Conservation (phyloP, 495 filamentous ascomycete species). For the Penicillium cosmopolitanum region DNA sequence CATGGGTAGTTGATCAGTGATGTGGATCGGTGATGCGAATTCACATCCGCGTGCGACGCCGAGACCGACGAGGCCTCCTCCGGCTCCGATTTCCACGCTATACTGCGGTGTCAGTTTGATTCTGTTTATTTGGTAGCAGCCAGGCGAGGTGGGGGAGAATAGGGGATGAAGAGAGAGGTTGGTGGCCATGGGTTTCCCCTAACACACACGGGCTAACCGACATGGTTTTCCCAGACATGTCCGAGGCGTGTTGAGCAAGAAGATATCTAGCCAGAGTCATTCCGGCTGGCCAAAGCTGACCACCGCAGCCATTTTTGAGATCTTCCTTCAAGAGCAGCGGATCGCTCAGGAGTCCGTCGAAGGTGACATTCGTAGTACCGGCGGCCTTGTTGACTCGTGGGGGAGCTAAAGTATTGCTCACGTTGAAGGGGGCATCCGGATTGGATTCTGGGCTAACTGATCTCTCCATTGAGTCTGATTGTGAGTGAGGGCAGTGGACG, state of each 20-base stretch:
- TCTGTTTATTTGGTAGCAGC: slow-evolving; percentile 10
- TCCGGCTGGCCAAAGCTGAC: slow-evolving; percentile 92
- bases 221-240: slow-evolving; percentile 71
- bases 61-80: slow-evolving; percentile 81
- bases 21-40: slow-evolving; percentile 54
- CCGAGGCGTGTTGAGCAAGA: slow-evolving; percentile 65
- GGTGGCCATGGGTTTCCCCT: neutral
- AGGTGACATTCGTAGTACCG: slow-evolving; percentile 63
- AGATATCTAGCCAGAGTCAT: slow-evolving; percentile 85
- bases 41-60: slow-evolving; percentile 44
- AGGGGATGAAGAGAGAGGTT: slow-evolving; percentile 2
- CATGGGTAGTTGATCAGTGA: slow-evolving; percentile 90
- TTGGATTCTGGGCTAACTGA: slow-evolving; percentile 29
- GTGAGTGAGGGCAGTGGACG: neutral
- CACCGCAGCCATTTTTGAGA: slow-evolving; percentile 83
- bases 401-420: slow-evolving; percentile 72
- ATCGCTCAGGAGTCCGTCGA: slow-evolving; percentile 70
- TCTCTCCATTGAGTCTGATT: slow-evolving; percentile 16
- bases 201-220: slow-evolving; percentile 47
- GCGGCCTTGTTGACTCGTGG: slow-evolving; percentile 67
- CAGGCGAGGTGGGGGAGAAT: slow-evolving; percentile 9
- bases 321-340: slow-evolving; percentile 83
- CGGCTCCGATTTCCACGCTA: slow-evolving; percentile 91
- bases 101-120: neutral
- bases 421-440: slow-evolving; percentile 30